Conservation (phyloP, 176 grass and related monocot species). For the Oryza meridionalis region DNA sequence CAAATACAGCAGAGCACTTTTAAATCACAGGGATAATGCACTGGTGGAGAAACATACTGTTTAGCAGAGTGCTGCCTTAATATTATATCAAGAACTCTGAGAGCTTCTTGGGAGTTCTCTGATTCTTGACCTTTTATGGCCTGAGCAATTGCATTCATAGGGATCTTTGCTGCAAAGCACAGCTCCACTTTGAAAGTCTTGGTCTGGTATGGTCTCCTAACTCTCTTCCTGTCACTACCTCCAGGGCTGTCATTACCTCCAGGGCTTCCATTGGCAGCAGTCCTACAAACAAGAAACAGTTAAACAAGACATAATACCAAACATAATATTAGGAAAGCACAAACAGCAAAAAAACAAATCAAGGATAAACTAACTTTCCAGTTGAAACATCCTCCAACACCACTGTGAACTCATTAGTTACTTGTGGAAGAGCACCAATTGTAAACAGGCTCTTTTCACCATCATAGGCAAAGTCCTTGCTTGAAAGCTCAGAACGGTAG, state of each 20-base stretch:
- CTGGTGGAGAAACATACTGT: conserved; percentile 44
- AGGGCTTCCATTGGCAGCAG: conserved; percentile 58
- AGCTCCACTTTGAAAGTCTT: conserved; percentile 67
- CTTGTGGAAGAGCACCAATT: conserved; percentile 59
- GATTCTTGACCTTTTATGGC: conserved; percentile 60
- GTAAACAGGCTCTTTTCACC: conserved; percentile 71
- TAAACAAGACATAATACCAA: background rate
- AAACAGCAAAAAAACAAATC: background rate
- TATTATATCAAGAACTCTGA: conserved; percentile 70
- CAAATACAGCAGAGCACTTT: conserved; percentile 3
- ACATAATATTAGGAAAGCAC: background rate
- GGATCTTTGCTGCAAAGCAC: conserved; percentile 47
- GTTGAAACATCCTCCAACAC: conserved; percentile 55
- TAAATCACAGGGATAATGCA: background rate
- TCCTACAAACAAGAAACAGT: conserved; percentile 35
- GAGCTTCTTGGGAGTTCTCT: conserved; percentile 59
- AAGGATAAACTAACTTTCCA: conserved; percentile 50
- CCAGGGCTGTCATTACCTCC: conserved; percentile 48
- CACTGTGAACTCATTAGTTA: conserved; percentile 60
- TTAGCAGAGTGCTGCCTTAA: conserved; percentile 57
- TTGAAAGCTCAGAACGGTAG: conserved; percentile 50
- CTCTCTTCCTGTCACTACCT: conserved; percentile 57
- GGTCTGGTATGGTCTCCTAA: conserved; percentile 38
- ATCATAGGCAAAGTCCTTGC: conserved; percentile 73
- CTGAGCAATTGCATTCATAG: conserved; percentile 58